Evolutionary conservation across 148 eudicot species (phyloP), one percentile per base, ranked within the genome.

Genomic region (Agrostemma githago): DNA sequence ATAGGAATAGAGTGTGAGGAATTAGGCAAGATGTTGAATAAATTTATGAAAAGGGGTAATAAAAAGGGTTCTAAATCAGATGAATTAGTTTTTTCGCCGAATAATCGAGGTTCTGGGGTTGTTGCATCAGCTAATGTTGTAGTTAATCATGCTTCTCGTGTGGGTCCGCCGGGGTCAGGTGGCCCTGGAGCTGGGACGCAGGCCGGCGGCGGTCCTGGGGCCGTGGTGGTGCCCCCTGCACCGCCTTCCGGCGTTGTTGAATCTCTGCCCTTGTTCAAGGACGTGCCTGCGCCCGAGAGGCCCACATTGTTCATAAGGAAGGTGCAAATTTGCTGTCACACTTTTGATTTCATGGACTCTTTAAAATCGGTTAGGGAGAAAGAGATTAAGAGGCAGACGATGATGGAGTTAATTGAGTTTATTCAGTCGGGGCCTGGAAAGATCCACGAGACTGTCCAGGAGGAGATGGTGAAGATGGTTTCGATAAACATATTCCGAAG

Each of bases 91-190:
- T 71, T 76, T 46, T 78, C 82, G 59, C 77, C 83, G 7, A 74
- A 65, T 59, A 71, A 40, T 76, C 75, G 87, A 68, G 78, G 78
- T 42, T 78, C 84, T n/a, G 90, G 79, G 26, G 62, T 78, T 56
- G 82, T 77, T 48, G 82, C 84, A 0, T 64, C 85, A 7, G 73
- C 87, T 1, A 82, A 79, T 81, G 84, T 86, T 16, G 89, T 86
- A 10, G 87, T 85, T 53, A 89, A 88, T 72, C 89, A 88, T 73
- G 87, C 91, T 42, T 89, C 91, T 9, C 81, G 89, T 40, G 87
- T 79, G 4, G 85, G 72, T 1, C 83, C 79, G 4, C 19, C 77
- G 70, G 79, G 79, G 7, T 57, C 83, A 6, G 84, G 81, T 16
- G 74, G 71, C 4, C 72, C 80, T 5, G 79, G 61, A 71, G 38